A percentile compares a stretch with the other conserved stretches of the same genome.
These are phyloP conservation scores for Croton setiger DNA, from an alignment of 441 rosid genomes.

Conservation along the genomic window DNA sequence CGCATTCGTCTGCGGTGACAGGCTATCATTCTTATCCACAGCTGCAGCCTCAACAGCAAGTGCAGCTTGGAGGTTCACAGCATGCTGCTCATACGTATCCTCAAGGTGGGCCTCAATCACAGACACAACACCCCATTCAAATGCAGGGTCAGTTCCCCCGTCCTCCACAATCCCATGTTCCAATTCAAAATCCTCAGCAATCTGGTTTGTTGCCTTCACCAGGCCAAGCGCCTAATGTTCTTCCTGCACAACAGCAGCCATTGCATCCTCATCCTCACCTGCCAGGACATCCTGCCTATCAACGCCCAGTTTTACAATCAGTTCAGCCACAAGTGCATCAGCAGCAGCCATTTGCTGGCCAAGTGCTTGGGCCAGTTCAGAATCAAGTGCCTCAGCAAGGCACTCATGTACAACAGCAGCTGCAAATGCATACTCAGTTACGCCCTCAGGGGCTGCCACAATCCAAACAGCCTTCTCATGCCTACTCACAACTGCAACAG, in stretches of 20 bases:
- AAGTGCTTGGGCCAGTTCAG: constrained; percentile 35
- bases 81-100: constrained; percentile 32
- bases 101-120: constrained; percentile 42
- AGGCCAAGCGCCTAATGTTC: constrained; percentile 28
- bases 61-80: constrained; percentile 39
- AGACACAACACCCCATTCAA: constrained; percentile 36
- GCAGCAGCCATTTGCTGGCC: constrained; percentile 50
- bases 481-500: constrained; percentile 42
- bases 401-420: constrained; percentile 40
- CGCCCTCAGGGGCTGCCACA: constrained; percentile 42
- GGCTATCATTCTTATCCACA: constrained; percentile 60
- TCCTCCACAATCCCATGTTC: constrained; percentile 37
- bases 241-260: constrained; percentile 37
- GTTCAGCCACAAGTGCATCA: constrained; percentile 41
- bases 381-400: constrained; percentile 42
- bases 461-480: constrained; percentile 32
- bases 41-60: constrained; percentile 42
- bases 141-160: constrained; percentile 44
- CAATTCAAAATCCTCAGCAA: constrained; percentile 39
- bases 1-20: constrained; percentile 44
- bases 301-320: constrained; percentile 37
- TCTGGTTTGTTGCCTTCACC: constrained; percentile 37
- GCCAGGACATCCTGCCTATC: constrained; percentile 38
- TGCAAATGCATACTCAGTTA: constrained; percentile 40
- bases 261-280: constrained; percentile 39